Base-by-base conservation (phyloP, 108 stramenopile genomes). In the Asterionellopsis glacialis region DNA sequence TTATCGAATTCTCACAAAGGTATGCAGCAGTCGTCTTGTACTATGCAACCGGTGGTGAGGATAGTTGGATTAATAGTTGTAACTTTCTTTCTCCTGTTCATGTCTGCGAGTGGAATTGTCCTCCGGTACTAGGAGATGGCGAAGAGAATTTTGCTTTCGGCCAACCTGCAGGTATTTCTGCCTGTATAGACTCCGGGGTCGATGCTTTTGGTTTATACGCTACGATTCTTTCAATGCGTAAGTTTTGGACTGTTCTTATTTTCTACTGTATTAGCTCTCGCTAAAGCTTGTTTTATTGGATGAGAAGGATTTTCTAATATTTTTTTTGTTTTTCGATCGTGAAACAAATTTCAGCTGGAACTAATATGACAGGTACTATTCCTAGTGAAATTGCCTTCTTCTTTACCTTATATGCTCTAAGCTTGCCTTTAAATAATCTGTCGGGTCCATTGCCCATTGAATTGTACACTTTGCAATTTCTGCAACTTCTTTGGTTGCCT, bases 391-490 rank as follows among this genome's bases (percentile, higher is more conserved):
- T 89, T 13, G 62, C 44, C 15, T 63, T 72, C 1, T 41, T 68
- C 12, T 12, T 25, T 12, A 28, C 51, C 33, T 53, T 81, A 33
- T 60, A 47, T 18, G 33, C 51, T 0, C 59, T 87, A 5, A 74
- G 73, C 47, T 26, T 87, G 9, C 61, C 76, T 14, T 82, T 79
- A 44, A 87, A 87, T 61, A 69, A 69, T 51, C 23, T 87, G 1
- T 74, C 72, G 12, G 85, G 85, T 11, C 63, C 69, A 41, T 72
- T 86, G 45, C 64, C 81, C n/a, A 42, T 53, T 21, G 80, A 77
- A 12, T 65, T 86, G 26, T 80, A 71, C 48, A 41, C 42, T 27
- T 74, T 83, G 75, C 64, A 74, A 28, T 49, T 70, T 33, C 64
- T 86, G 51, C 59, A 78, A 59, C 56, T 64, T 9, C 45, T 86